Evolutionary conservation across 768 basidiomycete species (phyloP).

Genomic region (Calocybe indica): DNA sequence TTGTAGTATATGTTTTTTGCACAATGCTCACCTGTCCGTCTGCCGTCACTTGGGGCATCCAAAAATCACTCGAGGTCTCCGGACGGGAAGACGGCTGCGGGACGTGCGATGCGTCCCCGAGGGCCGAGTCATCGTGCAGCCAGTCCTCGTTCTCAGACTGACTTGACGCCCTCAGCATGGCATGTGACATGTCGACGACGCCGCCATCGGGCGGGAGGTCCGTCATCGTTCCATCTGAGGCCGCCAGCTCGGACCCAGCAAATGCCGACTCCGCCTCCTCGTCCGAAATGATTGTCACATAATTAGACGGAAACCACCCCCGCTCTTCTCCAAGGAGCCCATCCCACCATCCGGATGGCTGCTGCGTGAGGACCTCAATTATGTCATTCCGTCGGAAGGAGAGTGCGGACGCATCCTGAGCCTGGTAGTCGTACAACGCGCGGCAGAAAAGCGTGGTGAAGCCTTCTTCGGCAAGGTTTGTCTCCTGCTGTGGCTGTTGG

Average conservation of each 20-base stretch:
- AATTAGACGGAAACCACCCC: conserved; percentile 98
- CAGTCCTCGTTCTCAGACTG: conserved; percentile 51
- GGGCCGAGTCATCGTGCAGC: conserved; percentile 42
- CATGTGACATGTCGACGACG: conserved; percentile 43
- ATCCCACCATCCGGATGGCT: conserved; percentile 98
- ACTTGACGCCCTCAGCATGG: conserved; percentile 32
- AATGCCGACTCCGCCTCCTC: conserved; percentile 73
- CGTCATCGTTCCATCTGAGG: conserved; percentile 20
- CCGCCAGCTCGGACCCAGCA: conserved; percentile 41
- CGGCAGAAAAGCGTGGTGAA: conserved; percentile 80
- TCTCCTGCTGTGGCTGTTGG: conserved; percentile 26
- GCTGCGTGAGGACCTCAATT: conserved; percentile 88
- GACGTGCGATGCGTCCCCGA: conserved; percentile 27
- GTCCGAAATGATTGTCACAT: conserved; percentile 73
- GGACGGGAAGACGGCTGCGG: conserved; percentile 16
- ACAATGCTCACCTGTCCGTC: conserved; percentile 67
- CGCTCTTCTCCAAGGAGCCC: conserved; percentile 84
- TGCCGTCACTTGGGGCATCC: conserved; percentile 82
- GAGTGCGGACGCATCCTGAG: conserved; percentile 84
- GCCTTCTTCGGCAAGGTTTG: conserved; percentile 44
- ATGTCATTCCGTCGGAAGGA: conserved; percentile 84
- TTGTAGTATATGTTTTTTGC: not conserved
- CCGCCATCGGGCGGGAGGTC: conserved; percentile 22
- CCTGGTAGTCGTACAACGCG: conserved; percentile 87
- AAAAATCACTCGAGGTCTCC: conserved; percentile 61